Evolutionary conservation across 768 basidiomycete genomes (phyloP).

Genomic region (Daedaleopsis nitida): DNA sequence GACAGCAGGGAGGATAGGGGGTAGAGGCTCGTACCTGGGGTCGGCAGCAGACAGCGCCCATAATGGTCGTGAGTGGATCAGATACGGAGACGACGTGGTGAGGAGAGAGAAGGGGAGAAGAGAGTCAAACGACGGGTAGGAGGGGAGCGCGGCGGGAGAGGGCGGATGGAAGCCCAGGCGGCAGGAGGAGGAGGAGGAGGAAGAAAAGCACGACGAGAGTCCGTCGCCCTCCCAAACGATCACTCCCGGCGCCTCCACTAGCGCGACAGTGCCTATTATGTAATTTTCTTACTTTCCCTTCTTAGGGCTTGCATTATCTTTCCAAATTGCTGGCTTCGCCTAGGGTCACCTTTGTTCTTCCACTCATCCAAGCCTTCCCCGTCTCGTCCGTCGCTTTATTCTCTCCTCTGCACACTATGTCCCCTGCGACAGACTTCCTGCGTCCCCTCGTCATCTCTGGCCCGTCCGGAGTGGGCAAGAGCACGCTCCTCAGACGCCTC

Average conservation of each 20-base stretch:
- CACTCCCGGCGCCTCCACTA: slow-evolving; percentile 1
- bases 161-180: slow-evolving; percentile 16
- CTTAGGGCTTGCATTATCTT: slow-evolving; percentile 10
- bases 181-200: slow-evolving; percentile 14
- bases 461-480: slow-evolving; percentile 94
- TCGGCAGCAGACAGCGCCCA: slow-evolving; percentile 88
- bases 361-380: slow-evolving; percentile 6
- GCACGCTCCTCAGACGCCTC: slow-evolving; percentile 81
- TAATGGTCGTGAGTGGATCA: slow-evolving; percentile 34
- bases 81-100: slow-evolving; percentile 1
- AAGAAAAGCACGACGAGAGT: slow-evolving; percentile 7
- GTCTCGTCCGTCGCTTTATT: slow-evolving; percentile 11
- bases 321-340: not conserved
- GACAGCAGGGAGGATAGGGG: not conserved
- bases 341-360: not conserved
- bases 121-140: slow-evolving; percentile 6
- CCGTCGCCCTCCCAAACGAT: slow-evolving; percentile 3
- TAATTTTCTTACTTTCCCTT: slow-evolving; percentile 3
- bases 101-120: slow-evolving; percentile 9
- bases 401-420: slow-evolving; percentile 25
- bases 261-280: not conserved
- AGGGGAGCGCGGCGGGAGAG: slow-evolving; percentile 6
- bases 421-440: slow-evolving; percentile 43
- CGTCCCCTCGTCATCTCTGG: slow-evolving; percentile 88
- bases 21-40: slow-evolving; percentile 55